Base-by-base conservation (phyloP, 306 rosid genomes). In the Fragaria iinumae region DNA sequence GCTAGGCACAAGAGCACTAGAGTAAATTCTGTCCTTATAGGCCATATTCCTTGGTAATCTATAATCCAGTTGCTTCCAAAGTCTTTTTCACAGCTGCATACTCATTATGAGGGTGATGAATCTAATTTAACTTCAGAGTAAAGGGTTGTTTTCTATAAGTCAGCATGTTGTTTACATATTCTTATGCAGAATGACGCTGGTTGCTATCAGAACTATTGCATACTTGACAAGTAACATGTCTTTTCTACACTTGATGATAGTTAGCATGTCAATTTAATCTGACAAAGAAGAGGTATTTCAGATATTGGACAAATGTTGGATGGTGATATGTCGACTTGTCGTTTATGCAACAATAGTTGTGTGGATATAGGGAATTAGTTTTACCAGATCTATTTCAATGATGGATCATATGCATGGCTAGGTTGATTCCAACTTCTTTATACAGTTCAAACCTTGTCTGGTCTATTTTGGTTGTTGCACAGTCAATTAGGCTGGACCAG, bases 401-500 rank as follows among this genome's bases (percentile, higher is more conserved):
- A 36, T 18, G 47, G 18, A 53, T 29, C 9, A 11, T 45, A 45
- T 45, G 38, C 6, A 50, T 13, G 59, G 32, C 55, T 5, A 68
- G 3, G 38, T 48, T 71, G 63, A 50, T 20, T 14, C 62, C 47
- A 27, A 4, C 12, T 17, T 27, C 9, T 55, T 23, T 0, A 13
- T 29, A 16, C 20, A 5, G 62, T 71, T 53, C 72, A 0, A 44
- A 44, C 8, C 20, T 23, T 2, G 8, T 45, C 13, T 23, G 3
- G 55, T 6, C 73, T 47, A 48, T 48, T 69, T 34, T 32, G 41
- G 38, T 18, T 70, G 74, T 48, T 29, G 60, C 38, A 47, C 23
- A 27, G 74, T 48, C 60, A 29, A 48, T 48, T 48, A 38, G 5
- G 44, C 60, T 70, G 73, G 39, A 69, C 55, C 69, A 65, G 67